Evolutionary conservation across 345 rosid species (phyloP), one percentile per base, ranked within the genome.

Genomic region (Lumnitzera racemosa): DNA sequence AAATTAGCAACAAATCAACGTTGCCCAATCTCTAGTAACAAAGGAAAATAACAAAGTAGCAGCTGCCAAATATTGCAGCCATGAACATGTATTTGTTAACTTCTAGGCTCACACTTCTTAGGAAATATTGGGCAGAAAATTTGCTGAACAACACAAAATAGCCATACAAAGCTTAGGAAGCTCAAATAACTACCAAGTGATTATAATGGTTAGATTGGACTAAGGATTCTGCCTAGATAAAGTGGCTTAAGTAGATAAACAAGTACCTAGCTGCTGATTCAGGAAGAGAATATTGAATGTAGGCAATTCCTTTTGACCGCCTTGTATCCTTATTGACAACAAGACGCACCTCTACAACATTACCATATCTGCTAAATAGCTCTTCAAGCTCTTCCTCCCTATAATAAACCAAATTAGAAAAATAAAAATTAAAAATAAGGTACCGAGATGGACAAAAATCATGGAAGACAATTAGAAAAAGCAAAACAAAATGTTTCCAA

Each of bases 361-460:
- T 76, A 43, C 99, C 99, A 64, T 69, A 82, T 58, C 66, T 66
- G 67, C 76, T 65, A 62, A 90, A 94, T 63, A 75, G 84, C 67
- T 87, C 96, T 71, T 65, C 81, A 71, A 94, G 79, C 69, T 92
- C 97, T 70, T 92, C 98, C 74, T 86, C 97, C 58, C 98, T 92
- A 69, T 76, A 29, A 60, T 41, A 71, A 12, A 14, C 65, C 43
- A 29, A 59, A 50, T 65, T 16, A 48, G 68, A 50, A 36, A 55
- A 36, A 20, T 20, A 20, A 20, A 20, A 20, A 20, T 20, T 20
- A 20, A 20, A 20, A 20, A 20, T 20, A 20, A 20, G 20, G 11
- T 36, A 7, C 43, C 7, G 1, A 36, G 43, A 36, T 36, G 43
- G 9, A 36, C 11, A 5, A 9, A 36, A 36, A 36, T 36, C 43